phyloP scores from a whole-genome alignment of 371 early-diverging fungal species.

The Rhizopus arrhizus region DNA sequence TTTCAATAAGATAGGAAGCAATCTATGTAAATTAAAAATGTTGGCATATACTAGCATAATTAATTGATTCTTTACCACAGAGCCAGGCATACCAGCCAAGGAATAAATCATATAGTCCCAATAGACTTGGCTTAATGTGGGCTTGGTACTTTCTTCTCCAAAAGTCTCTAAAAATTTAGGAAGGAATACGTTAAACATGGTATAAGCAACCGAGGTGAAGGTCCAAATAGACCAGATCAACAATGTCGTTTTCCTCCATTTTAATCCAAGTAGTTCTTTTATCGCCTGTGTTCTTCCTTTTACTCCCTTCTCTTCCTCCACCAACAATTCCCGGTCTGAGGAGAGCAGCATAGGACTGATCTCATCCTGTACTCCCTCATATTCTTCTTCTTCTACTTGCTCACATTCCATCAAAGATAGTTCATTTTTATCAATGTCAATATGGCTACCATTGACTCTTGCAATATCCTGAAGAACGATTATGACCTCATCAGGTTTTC shows the following conservation, averaged over 20 bases:
- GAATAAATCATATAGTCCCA: constrained; percentile 79
- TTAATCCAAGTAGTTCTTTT: constrained; percentile 49
- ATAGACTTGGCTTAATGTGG: constrained; percentile 65
- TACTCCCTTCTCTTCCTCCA: constrained; percentile 6
- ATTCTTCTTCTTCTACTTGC: background rate
- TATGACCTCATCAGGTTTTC: constrained; percentile 71
- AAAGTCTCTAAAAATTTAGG: constrained; percentile 74
- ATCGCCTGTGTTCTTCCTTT: constrained; percentile 12
- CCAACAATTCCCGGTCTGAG: background rate
- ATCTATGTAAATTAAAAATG: constrained; percentile 33
- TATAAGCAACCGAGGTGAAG: constrained; percentile 75
- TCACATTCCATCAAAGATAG: constrained; percentile 4
- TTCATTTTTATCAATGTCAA: constrained; percentile 26
- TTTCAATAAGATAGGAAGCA: constrained; percentile 77
- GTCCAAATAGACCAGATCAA: constrained; percentile 83
- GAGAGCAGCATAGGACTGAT: constrained; percentile 4
- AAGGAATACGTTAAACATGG: constrained; percentile 85
- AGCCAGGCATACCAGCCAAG: constrained; percentile 80
- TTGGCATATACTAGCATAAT: background rate
- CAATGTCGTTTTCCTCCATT: constrained; percentile 64
- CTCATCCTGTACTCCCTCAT: constrained; percentile 6
- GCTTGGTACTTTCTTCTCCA: constrained; percentile 39
- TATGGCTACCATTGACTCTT: constrained; percentile 64
- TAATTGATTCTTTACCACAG: constrained; percentile 49
- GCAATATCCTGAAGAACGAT: constrained; percentile 73